Percentiles rank a stretch among this genome's conserved stretches.
These are phyloP conservation scores for Primulina eburnea DNA, from an alignment of 257 asterid genomes.

Conservation along the genomic window DNA sequence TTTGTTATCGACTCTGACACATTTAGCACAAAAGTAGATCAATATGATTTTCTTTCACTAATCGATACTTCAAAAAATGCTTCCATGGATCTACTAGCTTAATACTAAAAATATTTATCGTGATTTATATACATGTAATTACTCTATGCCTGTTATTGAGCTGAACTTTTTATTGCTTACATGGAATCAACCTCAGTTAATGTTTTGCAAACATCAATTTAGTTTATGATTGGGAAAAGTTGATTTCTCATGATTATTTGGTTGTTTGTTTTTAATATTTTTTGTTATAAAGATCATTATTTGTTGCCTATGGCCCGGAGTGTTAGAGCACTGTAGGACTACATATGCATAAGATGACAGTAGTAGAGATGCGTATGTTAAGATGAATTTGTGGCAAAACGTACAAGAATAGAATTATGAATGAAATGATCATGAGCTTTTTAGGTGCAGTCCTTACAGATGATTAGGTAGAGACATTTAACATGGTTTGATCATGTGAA, in stretches of 20 bases:
- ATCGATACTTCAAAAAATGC: not conserved
- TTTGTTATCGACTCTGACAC: not conserved
- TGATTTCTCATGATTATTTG: not conserved
- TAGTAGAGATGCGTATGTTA: too few species aligned
- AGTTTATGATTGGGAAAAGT: not conserved
- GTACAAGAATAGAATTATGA: too few species aligned
- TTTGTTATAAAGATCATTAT: not conserved
- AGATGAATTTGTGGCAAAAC: too few species aligned
- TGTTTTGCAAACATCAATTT: constrained; percentile 2
- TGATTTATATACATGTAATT: not conserved
- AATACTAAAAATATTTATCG: not conserved
- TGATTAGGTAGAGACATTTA: too few species aligned
- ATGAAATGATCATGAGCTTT: too few species aligned
- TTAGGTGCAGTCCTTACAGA: too few species aligned
- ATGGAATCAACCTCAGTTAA: not conserved
- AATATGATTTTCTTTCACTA: constrained; percentile 6
- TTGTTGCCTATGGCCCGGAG: too few species aligned
- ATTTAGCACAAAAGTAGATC: not conserved
- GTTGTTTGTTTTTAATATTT: not conserved
- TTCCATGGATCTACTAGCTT: constrained; percentile 2
- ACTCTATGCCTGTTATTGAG: constrained; percentile 2
- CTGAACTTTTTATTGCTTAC: not conserved
- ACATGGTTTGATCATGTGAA: too few species aligned
- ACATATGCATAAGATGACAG: too few species aligned
- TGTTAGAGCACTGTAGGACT: too few species aligned